Evolutionary conservation across 139 green algal genomes (phyloP).

Genomic region (Asterochloris erici): DNA sequence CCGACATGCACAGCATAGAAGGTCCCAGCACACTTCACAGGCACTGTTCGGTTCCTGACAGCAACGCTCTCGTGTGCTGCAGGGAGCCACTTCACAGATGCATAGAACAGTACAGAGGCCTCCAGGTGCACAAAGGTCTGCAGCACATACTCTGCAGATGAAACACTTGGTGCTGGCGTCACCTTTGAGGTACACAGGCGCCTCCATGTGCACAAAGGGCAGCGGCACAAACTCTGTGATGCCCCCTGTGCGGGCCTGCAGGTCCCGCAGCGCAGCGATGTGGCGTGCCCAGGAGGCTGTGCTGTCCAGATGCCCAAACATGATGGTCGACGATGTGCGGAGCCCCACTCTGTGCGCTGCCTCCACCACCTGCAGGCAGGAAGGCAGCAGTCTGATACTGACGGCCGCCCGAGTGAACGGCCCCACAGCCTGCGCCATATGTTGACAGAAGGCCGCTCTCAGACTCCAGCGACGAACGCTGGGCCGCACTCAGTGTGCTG

Average conservation of each 20-base stretch:
- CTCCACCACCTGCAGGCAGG: constrained; percentile 44
- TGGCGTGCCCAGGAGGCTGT: constrained; percentile 65
- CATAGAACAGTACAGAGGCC: too few species aligned
- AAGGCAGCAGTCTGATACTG: background rate
- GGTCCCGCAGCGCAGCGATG: constrained; percentile 54
- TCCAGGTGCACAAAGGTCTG: too few species aligned
- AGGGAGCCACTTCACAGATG: too few species aligned
- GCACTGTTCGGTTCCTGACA: too few species aligned
- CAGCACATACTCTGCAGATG: too few species aligned
- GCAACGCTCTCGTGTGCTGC: too few species aligned
- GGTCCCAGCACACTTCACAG: too few species aligned
- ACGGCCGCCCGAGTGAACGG: background rate
- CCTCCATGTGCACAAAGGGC: constrained; percentile 93
- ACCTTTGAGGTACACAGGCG: constrained; percentile 72
- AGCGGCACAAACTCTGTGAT: constrained; percentile 93
- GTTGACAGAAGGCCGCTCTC: background rate
- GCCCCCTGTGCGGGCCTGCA: constrained; percentile 40
- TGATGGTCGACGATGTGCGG: constrained; percentile 81
- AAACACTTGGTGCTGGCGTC: background rate
- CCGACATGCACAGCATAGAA: too few species aligned
- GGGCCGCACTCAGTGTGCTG: too few species aligned
- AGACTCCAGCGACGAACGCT: background rate
- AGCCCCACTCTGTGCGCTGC: constrained; percentile 75
- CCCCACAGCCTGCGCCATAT: too few species aligned
- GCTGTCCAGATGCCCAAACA: constrained; percentile 83